A percentile compares a stretch with the other conserved stretches of the same genome.
These are phyloP conservation scores for Suillus clintonianus DNA, from an alignment of 768 basidiomycete genomes.

Conservation along the genomic window DNA sequence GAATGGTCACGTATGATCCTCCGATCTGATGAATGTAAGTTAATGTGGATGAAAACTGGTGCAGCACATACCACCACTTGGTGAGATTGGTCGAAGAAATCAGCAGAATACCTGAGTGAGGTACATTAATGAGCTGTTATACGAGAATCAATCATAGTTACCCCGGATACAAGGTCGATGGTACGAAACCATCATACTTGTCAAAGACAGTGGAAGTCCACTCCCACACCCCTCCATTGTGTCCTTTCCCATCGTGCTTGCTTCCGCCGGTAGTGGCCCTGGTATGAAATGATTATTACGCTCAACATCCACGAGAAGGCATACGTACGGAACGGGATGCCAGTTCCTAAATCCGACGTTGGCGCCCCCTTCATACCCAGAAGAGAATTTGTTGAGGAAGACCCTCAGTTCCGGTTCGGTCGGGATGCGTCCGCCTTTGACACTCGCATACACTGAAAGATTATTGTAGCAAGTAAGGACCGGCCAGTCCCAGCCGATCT, in stretches of 20 bases:
- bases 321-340: conserved; percentile 86
- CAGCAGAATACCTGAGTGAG: conserved; percentile 64
- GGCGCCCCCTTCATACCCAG: conserved; percentile 73
- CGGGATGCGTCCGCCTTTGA: conserved; percentile 91
- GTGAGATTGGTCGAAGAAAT: conserved; percentile 91
- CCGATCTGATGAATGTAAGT: conserved; percentile 60
- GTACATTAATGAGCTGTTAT: background rate
- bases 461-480: conserved; percentile 77
- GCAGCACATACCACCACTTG: conserved; percentile 74
- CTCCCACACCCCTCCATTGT: conserved; percentile 98
- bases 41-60: background rate
- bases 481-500: conserved; percentile 84
- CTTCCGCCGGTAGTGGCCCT: conserved; percentile 71
- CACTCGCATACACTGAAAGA: conserved; percentile 76
- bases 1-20: conserved; percentile 86
- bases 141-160: conserved; percentile 32
- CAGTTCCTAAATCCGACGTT: conserved; percentile 91
- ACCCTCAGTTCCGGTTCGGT: conserved; percentile 85
- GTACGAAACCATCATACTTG: conserved; percentile 70
- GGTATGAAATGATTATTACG: background rate
- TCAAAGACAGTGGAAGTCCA: conserved; percentile 89
- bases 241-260: conserved; percentile 55
- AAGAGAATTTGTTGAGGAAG: conserved; percentile 75
- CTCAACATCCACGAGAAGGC: background rate
- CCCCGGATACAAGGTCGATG: conserved; percentile 86